A percentile compares a stretch with the other conserved stretches of the same genome.
Conservation (phyloP, 257 asterid genomes). For the Eustoma russellianum region DNA sequence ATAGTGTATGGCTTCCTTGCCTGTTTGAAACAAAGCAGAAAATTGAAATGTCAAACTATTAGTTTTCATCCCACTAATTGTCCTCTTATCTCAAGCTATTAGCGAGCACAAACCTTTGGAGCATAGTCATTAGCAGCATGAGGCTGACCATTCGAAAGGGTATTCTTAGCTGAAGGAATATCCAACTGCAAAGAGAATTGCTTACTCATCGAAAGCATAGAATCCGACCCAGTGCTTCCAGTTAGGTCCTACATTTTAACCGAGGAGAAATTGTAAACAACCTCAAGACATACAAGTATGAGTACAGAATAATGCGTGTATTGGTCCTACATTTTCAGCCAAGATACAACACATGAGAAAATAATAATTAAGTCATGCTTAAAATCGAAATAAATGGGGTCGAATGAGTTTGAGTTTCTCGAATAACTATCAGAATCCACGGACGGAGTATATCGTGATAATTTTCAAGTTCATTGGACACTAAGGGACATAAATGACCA, state of each 20-base stretch:
- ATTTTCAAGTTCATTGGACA: not conserved
- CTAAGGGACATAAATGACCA: not conserved
- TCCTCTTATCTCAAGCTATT: not conserved
- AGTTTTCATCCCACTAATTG: not conserved
- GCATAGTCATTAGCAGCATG: constrained; percentile 38
- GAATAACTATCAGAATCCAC: not conserved
- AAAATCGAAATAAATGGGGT: not conserved
- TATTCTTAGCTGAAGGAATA: constrained; percentile 18
- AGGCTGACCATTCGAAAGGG: constrained; percentile 30
- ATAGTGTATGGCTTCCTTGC: constrained; percentile 84
- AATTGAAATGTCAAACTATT: not conserved
- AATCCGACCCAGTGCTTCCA: constrained; percentile 19
- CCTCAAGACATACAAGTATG: no score
- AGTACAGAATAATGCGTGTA: not conserved
- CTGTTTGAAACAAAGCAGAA: constrained; percentile 22
- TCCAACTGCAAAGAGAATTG: constrained; percentile 21
- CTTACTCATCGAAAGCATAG: constrained; percentile 13
- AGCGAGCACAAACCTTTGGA: constrained; percentile 43
- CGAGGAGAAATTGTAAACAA: not conserved
- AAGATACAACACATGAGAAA: not conserved
- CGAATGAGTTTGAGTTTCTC: not conserved
- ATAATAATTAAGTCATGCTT: not conserved
- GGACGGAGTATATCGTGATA: no score
- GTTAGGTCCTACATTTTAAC: constrained; percentile 31
- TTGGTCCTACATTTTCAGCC: not conserved